A percentile compares a stretch with the other conserved stretches of the same genome.
These are phyloP conservation scores for Cyberlindnera euphorbiae DNA, from an alignment of 805 yeast species.

Conservation along the genomic window DNA sequence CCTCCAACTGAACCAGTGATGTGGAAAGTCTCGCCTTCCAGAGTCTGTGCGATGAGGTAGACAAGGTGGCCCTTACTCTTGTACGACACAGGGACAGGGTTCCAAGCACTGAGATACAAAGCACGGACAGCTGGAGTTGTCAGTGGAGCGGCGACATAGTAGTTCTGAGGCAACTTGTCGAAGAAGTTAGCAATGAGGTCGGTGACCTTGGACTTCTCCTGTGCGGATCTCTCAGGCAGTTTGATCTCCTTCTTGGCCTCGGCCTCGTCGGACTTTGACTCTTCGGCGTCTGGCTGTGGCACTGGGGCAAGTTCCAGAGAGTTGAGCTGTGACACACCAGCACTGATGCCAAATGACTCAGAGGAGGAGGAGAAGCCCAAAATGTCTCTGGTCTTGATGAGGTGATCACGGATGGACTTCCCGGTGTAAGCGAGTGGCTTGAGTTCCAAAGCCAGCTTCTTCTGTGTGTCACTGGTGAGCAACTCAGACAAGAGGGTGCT, in stretches of 20 bases:
- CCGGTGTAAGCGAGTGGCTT: constrained; percentile 56
- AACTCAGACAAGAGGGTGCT: constrained; percentile 27
- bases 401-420: constrained; percentile 55
- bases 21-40: constrained; percentile 76
- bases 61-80: constrained; percentile 72
- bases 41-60: constrained; percentile 68
- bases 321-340: constrained; percentile 48
- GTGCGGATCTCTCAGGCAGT: constrained; percentile 24
- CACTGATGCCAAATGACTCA: constrained; percentile 34
- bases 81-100: constrained; percentile 70
- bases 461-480: constrained; percentile 16
- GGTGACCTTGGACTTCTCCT: constrained; percentile 18
- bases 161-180: constrained; percentile 21
- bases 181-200: constrained; percentile 19
- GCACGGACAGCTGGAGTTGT: constrained; percentile 44
- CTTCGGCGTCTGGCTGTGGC: constrained; percentile 6
- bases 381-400: constrained; percentile 57
- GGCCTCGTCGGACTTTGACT: constrained; percentile 4
- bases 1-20: constrained; percentile 79
- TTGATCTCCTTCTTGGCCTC: constrained; percentile 6
- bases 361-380: constrained; percentile 46
- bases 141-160: constrained; percentile 11
- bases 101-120: constrained; percentile 74
- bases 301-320: constrained; percentile 34
- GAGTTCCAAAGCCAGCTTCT: constrained; percentile 38